phyloP scores from a whole-genome alignment of 441 rosid genomes.

The Manihot esculenta region DNA sequence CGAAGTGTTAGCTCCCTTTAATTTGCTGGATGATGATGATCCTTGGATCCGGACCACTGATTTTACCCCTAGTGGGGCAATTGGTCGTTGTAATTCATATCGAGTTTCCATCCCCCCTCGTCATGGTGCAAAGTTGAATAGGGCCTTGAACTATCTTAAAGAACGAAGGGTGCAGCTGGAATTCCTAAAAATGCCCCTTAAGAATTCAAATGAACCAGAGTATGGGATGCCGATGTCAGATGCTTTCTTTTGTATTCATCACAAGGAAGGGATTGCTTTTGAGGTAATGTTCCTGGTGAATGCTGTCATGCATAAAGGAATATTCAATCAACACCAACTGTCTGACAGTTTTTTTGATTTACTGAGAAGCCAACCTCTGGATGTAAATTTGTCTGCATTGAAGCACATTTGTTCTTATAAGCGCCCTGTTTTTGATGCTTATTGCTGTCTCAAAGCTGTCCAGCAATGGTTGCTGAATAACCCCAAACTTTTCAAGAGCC shows the following conservation, averaged over 20 bases:
- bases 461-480: slow-evolving; percentile 69
- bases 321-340: slow-evolving; percentile 69
- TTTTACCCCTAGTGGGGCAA: slow-evolving; percentile 69
- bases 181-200: slow-evolving; percentile 36
- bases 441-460: slow-evolving; percentile 49
- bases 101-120: slow-evolving; percentile 64
- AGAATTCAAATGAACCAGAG: slow-evolving; percentile 53
- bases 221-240: slow-evolving; percentile 55
- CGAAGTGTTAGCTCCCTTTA: slow-evolving; percentile 47
- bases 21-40: slow-evolving; percentile 91
- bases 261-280: slow-evolving; percentile 54
- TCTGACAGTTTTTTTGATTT: slow-evolving; percentile 61
- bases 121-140: slow-evolving; percentile 54
- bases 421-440: slow-evolving; percentile 67
- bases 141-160: slow-evolving; percentile 50
- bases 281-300: slow-evolving; percentile 74
- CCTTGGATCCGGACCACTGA: slow-evolving; percentile 97
- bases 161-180: slow-evolving; percentile 55
- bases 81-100: slow-evolving; percentile 73
- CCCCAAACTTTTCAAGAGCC: slow-evolving; percentile 50
- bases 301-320: slow-evolving; percentile 71
- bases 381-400: slow-evolving; percentile 71
- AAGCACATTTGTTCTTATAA: slow-evolving; percentile 69
- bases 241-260: slow-evolving; percentile 60
- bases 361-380: slow-evolving; percentile 54